These are phyloP conservation scores for Naganishia vishniacii DNA, from an alignment of 768 basidiomycete genomes.

Conservation along the genomic window DNA sequence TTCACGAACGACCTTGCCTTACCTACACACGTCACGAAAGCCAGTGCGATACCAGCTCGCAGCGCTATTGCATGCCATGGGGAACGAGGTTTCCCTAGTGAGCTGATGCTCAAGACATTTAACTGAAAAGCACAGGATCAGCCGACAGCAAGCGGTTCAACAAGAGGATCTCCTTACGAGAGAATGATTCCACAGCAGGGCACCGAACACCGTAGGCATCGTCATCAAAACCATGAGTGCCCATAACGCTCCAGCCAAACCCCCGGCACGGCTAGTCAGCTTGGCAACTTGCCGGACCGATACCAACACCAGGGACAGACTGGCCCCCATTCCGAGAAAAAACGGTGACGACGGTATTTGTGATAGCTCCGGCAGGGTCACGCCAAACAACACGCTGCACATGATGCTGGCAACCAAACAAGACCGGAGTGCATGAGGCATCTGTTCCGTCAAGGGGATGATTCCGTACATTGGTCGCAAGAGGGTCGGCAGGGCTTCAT, in stretches of 20 bases:
- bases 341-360: neutral
- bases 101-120: no score
- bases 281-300: constrained; percentile 4
- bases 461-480: constrained; percentile 14
- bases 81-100: no score
- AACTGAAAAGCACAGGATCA: neutral
- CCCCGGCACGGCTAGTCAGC: neutral
- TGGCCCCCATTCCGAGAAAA: neutral
- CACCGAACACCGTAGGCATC: neutral
- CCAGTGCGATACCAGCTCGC: neutral
- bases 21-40: neutral
- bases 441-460: neutral
- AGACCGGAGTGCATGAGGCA: neutral
- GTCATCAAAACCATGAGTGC: neutral
- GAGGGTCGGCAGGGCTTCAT: neutral
- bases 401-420: neutral
- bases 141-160: neutral
- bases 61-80: no score
- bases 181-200: neutral
- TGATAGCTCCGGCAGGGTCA: neutral
- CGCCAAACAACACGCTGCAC: neutral
- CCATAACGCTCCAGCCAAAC: neutral
- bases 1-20: neutral
- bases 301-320: neutral
- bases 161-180: neutral